Percentiles rank a stretch among this genome's conserved stretches.
Conservation (phyloP, 768 basidiomycete species). For the Tylopilus vinaceipallidus region DNA sequence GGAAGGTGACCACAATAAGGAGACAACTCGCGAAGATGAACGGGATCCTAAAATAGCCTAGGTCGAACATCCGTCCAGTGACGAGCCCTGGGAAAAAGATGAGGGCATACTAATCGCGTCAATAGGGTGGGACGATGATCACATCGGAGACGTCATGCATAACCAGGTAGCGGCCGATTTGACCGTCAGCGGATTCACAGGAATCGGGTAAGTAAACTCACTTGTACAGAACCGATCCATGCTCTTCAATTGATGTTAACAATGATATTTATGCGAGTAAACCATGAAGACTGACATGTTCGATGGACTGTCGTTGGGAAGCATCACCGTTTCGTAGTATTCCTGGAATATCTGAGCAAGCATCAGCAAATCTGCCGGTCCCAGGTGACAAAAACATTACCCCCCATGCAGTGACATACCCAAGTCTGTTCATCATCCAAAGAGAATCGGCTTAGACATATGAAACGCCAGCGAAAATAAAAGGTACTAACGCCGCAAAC, state of each 20-base stretch:
- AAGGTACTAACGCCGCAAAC: conserved; percentile 39
- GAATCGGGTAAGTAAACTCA: conserved; percentile 15
- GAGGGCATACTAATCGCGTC: conserved; percentile 51
- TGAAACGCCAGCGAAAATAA: neutral
- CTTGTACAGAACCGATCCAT: conserved; percentile 81
- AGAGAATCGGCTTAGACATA: neutral
- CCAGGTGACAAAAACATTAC: conserved; percentile 34
- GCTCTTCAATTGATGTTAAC: conserved; percentile 41
- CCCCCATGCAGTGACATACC: conserved; percentile 74
- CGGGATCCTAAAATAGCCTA: conserved; percentile 61
- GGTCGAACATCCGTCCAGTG: conserved; percentile 69
- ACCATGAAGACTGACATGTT: conserved; percentile 48
- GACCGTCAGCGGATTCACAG: neutral
- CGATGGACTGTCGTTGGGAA: conserved; percentile 52
- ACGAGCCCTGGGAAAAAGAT: conserved; percentile 61
- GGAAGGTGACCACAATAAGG: conserved; percentile 57
- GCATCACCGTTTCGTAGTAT: conserved; percentile 58
- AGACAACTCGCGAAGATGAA: conserved; percentile 46
- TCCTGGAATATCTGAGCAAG: conserved; percentile 61
- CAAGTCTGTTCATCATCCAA: conserved; percentile 42
- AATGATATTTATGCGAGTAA: neutral
- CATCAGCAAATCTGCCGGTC: neutral
- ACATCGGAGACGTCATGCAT: no score
- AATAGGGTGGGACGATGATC: neutral
- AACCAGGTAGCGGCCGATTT: neutral